Evolutionary conservation across 345 rosid genomes (phyloP).

Genomic region (Eutrema japonicum): DNA sequence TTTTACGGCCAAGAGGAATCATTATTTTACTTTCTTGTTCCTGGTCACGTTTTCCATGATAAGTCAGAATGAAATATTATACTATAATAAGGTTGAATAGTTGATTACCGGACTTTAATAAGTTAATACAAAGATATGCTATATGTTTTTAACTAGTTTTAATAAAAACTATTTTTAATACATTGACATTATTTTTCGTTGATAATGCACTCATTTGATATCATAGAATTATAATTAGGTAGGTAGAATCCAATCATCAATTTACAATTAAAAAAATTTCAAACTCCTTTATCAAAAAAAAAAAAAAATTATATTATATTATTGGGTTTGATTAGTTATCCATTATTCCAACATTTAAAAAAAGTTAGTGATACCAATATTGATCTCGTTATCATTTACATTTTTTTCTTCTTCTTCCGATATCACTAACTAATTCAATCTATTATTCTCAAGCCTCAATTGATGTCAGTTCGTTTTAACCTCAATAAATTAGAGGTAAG

Average conservation of each 20-base stretch:
- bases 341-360: no score
- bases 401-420: no score
- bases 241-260: no score
- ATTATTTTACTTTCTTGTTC: not conserved
- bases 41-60: slow-evolving; percentile 19
- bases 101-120: not conserved
- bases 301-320: no score
- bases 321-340: not conserved
- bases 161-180: not conserved
- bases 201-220: not conserved
- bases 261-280: no score
- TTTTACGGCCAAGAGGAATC: not conserved
- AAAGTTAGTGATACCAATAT: no score
- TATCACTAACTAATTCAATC: no score
- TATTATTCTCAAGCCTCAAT: no score
- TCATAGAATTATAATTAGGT: not conserved
- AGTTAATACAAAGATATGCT: not conserved
- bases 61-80: not conserved
- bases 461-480: no score
- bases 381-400: no score
- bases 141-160: not conserved
- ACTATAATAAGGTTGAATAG: not conserved
- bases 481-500: not conserved
- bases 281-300: no score
- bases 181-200: not conserved